Evolutionary conservation across 768 basidiomycete genomes (phyloP), one percentile per base, ranked within the genome.

Genomic region (Rhodotorula paludigena): DNA sequence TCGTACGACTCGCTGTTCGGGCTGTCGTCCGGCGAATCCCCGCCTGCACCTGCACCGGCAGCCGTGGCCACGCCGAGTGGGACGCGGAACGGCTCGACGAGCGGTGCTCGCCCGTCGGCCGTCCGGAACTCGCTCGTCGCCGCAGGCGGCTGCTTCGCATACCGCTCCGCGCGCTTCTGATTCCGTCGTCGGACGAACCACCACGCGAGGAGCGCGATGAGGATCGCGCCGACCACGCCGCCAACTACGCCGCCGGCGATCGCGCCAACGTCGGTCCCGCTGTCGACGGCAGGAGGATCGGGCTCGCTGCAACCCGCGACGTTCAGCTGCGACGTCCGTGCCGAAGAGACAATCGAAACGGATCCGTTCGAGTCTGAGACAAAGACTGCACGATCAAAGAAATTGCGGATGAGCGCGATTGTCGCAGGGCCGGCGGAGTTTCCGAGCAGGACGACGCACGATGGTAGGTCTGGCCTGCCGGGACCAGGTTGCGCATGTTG

Each of bases 171-270:
- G 18, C 35, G 32, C 14, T 28, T 28, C 30, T 30, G 30, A 1
- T 21, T 15, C 4, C 58, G 51, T 16, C 63, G 53, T 20, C 60
- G 47, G 11, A 72, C 33, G 23, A 54, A 39, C 56, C 59, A 67
- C 65, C 60, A 67, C 42, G 63, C 66, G 45, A 72, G 28, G 11
- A 55, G 33, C 12, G 52, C 60, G 52, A 68, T 14, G 16, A 68
- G 25, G 21, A 60, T 14, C 21, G 71, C 71, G 15, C 28, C 44
- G 36, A 51, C 30, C 23, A 72, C 44, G 4, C 63, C 63, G 32
- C 71, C 71, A 30, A 72, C 49, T 1, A 62, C 71, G 10, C 55
- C 71, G 39, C 71, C 71, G 3, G 62, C 63, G 42, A 72, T 64
- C 3, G 66, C 59, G 28, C 66, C 66, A 7, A 65, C n/a, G 7